Conservation (phyloP, 257 asterid genomes). For the Jacaranda mimosifolia region DNA sequence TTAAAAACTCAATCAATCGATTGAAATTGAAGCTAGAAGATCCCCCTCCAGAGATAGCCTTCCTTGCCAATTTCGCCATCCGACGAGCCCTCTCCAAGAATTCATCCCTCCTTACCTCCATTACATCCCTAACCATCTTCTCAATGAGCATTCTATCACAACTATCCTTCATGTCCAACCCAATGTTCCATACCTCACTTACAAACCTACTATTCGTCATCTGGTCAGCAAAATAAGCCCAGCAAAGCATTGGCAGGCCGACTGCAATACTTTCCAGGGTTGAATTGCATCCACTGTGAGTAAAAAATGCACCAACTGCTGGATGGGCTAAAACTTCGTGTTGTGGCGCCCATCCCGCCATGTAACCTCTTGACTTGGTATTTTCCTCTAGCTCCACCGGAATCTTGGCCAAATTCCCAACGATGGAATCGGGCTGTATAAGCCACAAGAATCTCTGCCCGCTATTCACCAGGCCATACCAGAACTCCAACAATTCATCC, state of each 20-base stretch:
- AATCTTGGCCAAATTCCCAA: constrained; percentile 30
- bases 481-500: constrained; percentile 54
- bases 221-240: constrained; percentile 57
- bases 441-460: constrained; percentile 62
- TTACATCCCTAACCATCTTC: constrained; percentile 50
- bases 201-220: constrained; percentile 59
- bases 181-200: constrained; percentile 64
- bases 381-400: constrained; percentile 38
- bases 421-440: constrained; percentile 46
- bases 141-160: constrained; percentile 52
- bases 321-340: constrained; percentile 54
- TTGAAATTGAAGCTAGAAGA: constrained; percentile 48
- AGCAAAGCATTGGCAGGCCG: constrained; percentile 48
- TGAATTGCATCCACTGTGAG: constrained; percentile 59
- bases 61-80: constrained; percentile 45
- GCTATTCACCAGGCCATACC: constrained; percentile 63
- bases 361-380: constrained; percentile 44
- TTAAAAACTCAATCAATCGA: constrained; percentile 30
- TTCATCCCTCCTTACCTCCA: constrained; percentile 53
- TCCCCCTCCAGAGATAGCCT: constrained; percentile 52
- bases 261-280: constrained; percentile 38
- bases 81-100: constrained; percentile 38
- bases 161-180: constrained; percentile 67
- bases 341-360: constrained; percentile 69
- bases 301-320: constrained; percentile 54